Base-by-base conservation (phyloP, 2,329 filamentous ascomycete genomes). In the Pyrenophora graminea region DNA sequence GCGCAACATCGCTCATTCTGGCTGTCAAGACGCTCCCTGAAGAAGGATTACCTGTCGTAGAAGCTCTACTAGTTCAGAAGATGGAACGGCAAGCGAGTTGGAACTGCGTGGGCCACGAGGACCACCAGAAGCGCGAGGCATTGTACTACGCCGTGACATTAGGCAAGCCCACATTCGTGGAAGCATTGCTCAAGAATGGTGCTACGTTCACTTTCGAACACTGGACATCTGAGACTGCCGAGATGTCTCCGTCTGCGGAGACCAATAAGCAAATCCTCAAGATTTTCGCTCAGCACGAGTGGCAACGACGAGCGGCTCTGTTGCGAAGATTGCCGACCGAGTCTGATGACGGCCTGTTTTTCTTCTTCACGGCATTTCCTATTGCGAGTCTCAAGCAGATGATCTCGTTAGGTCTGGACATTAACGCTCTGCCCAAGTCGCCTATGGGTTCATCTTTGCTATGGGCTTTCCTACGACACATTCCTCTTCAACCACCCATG, bases 1-100 rank as follows among this genome's bases (percentile, higher is more conserved):
- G 69, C 6, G 68, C 68, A 0, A 71, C 68, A 8, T 67, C 69
- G 19, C 64, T 72, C n/a, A 72, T 72, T 36, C 50, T 62, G 23
- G 69, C 69, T 2, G 46, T 68, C 31, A 70, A 61, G 19, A 57
- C 51, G 4, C 59, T 71, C 9, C 64, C 66, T 0, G 66, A 67
- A 39, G 63, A 70, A 6, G 69, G 68, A 0, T 6, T 70, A 3
- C 58, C 60, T 1, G 57, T 71, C 9, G 32, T 72, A 4, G 62
- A 72, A 41, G 55, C 53, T 8, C 43, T 71, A 1, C 51, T 72
- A 2, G 44, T 47, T 3, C 55, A 64, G 45, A 61, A 51, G 17
- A 49, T 51, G 3, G 50, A 59, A 8, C 55, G 56, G 18, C 56
- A 55, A 45, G 57, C 45, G 6, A 62, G 54, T 41, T 55, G 57